Base-by-base conservation (phyloP, 2,329 filamentous ascomycete species). In the Cladosporium cucumerinum region DNA sequence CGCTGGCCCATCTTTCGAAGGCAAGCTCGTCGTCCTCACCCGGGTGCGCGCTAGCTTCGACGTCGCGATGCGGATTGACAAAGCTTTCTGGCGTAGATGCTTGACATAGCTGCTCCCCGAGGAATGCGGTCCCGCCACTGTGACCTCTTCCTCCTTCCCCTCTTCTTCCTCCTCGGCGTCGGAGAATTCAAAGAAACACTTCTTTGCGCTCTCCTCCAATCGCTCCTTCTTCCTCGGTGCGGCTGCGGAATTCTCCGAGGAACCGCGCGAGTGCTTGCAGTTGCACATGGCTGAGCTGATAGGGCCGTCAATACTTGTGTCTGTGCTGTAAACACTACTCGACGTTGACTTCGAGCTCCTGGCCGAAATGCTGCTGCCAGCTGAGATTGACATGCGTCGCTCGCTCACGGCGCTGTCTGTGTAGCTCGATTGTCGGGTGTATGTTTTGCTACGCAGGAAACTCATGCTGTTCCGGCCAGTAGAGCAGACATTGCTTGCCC, bases 101-200 rank as follows among this genome's bases (percentile, higher is more conserved):
- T 46, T 58, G 30, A 58, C 55, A 25, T 58, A 58, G 55, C 23
- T 46, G 25, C 55, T 58, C 6, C 34, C 55, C 11, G 55, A 58
- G 14, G 55, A 58, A 23, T 58, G 32, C 11, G 23, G 32, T 30
- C 55, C 23, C 16, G 36, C 36, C 4, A 46, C 55, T 2, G 21
- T 58, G 23, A 43, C 34, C 10, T 46, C 36, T 58, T 58, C 55
- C 11, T 25, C 32, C 2, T 55, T 25, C 11, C 21, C 49, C 10
- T 32, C 26, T 8, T 62, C 49, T 26, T 60, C 25, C 46, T 61
- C 59, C n/a, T 48, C 51, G 28, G 26, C 23, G 49, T 62, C 60
- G 58, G 36, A 61, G 28, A 61, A 61, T 16, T 61, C 58, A 51
- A 62, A 62, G 49, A 62, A 62, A 1, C 34, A 55, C 49, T 16